A percentile compares a stretch with the other conserved stretches of the same genome.
These are phyloP conservation scores for Jatropha multifida DNA, from an alignment of 441 rosid genomes.

Conservation along the genomic window DNA sequence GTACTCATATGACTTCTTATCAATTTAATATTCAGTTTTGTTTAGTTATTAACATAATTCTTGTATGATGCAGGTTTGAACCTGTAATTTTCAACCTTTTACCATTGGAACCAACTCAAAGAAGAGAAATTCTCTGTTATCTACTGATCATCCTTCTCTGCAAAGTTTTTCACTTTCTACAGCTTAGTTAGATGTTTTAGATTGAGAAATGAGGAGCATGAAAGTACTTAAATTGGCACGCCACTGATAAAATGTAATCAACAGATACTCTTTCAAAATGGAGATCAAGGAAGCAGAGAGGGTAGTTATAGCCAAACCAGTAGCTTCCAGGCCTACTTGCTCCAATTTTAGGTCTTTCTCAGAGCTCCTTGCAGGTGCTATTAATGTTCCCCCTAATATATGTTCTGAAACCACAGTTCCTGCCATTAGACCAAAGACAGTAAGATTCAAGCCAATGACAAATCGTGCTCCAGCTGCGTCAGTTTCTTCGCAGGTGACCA, in stretches of 20 bases:
- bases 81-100: neutral
- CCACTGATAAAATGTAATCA: conserved; percentile 12
- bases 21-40: conserved; percentile 7
- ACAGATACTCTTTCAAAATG: conserved; percentile 36
- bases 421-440: conserved; percentile 75
- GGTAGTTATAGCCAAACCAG: conserved; percentile 68
- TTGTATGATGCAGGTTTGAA: conserved; percentile 21
- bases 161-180: neutral
- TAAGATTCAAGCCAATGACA: conserved; percentile 51
- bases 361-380: conserved; percentile 66
- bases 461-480: conserved; percentile 33
- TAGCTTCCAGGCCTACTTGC: conserved; percentile 79
- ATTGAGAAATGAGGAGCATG: neutral
- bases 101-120: neutral
- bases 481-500: conserved; percentile 47
- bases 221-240: neutral
- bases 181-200: neutral
- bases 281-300: conserved; percentile 69
- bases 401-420: conserved; percentile 47
- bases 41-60: neutral
- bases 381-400: conserved; percentile 41
- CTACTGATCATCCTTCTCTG: neutral
- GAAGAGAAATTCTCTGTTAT: neutral
- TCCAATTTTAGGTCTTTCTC: conserved; percentile 63
- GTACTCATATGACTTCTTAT: neutral